Evolutionary conservation across 2,329 filamentous ascomycete genomes (phyloP), one percentile per base, ranked within the genome.

Genomic region (Phaeoacremonium minimum): DNA sequence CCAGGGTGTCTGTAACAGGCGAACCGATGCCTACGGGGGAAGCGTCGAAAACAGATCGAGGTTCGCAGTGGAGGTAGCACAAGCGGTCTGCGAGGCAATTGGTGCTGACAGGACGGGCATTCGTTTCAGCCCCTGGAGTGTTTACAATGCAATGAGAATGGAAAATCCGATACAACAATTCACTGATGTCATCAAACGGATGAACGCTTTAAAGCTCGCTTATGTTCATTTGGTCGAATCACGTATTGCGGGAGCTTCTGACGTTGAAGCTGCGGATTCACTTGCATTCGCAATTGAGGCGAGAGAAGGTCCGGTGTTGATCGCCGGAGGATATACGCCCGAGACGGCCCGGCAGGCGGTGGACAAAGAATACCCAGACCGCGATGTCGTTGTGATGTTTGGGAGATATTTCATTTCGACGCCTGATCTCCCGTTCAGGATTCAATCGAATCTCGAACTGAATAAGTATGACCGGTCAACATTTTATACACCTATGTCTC

Each of bases 31-130:
- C n/a, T n/a, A n/a, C n/a, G n/a, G n/a, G n/a, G n/a, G n/a, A n/a
- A n/a, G n/a, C n/a, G n/a, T n/a, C n/a, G n/a, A n/a, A n/a, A n/a
- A n/a, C n/a, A n/a, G n/a, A n/a, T n/a, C n/a, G n/a, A n/a, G n/a
- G n/a, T 69, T 80, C 41, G 63, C 57, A 1, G 40, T 78, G 9
- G 74, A 79, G 44, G 66, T 77, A 9, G 57, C 67, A 2, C 62
- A 69, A 35, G 73, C 73, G 3, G 66, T 79, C 15, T 28, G 26
- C 15, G n/a, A 36, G 1, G 26, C 33, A 14, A 16, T 36, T 14
- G 26, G 33, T 8, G 15, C 16, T 15, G 33, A 36, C 22, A 36
- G 33, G 26, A 36, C 26, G 13, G 33, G 33, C 5, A 8, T 36
- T 7, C 33, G 33, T 6, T 16, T 36, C 15, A 36, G 33, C 14